Base-by-base conservation (phyloP, 1,284 basidiomycete species). In the Chalciporus sp. region DNA sequence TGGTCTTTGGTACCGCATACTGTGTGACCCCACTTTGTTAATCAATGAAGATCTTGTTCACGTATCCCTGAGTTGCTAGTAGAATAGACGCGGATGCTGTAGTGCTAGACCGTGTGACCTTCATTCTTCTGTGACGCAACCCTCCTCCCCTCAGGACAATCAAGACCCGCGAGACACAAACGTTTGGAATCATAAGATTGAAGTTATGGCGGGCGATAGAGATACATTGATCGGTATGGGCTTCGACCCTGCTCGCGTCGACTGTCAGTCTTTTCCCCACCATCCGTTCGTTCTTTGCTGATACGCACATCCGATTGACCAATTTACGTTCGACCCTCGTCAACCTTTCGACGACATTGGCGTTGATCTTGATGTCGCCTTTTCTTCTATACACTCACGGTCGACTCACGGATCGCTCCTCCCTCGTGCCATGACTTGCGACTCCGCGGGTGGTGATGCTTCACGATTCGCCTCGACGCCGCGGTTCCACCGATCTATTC, bases 181-280 rank as follows among this genome's bases (percentile, higher is more conserved):
- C 37, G 27, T 39, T 39, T 17, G n/a, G 37, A 19, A 17, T 19
- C 3, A 39, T 7, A 9, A 39, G 17, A 39, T 8, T 39, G 7
- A 39, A 39, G 8, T n/a, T 4, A 86, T 86, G 84, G 74, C 83
- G 45, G 74, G 77, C 49, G 92, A 95, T 72, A 86, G 84, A 73
- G 88, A 92, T n/a, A 84, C 85, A 14, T 78, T 95, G 16, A 62
- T 92, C 6, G 75, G 82, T n/a, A 94, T 95, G 91, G 93, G 93
- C 14, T 95, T 95, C 60, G 89, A 92, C 58, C 67, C 81, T 9
- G 82, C 83, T n/a, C 83, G 93, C 56, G 84, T 95, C 31, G 90
- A 92, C 61, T 95, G 93, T 94, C 64, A 65, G 87, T 75, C 43
- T 37, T 37, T 40, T 40, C 26, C 12, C 17, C n/a, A n/a, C 41